Conservation (phyloP, 2,329 filamentous ascomycete genomes). For the Esteya vermicola region DNA sequence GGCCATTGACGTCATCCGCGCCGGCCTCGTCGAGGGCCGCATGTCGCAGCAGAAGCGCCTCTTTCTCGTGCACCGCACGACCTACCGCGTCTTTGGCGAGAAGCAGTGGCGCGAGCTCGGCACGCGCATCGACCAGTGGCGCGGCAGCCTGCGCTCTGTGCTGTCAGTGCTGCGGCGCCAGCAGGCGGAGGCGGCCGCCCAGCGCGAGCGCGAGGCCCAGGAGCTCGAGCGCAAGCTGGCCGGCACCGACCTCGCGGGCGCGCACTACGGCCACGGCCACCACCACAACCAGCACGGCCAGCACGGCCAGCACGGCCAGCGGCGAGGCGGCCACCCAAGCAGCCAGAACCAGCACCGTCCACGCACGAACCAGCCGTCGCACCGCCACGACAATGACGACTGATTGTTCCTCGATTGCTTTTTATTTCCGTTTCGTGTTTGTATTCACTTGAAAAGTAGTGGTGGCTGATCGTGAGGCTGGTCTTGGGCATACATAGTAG, state of each 20-base stretch:
- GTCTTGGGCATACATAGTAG: no score
- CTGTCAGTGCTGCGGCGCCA: slow-evolving; percentile 65
- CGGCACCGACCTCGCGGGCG: slow-evolving; percentile 14
- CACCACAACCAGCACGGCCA: not conserved
- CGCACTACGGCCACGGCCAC: not conserved
- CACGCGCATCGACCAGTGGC: slow-evolving; percentile 82
- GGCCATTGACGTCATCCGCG: slow-evolving; percentile 96
- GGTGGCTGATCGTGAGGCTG: no score
- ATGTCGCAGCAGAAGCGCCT: slow-evolving; percentile 84
- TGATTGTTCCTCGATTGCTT: not conserved
- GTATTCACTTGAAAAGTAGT: not conserved
- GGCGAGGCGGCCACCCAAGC: not conserved
- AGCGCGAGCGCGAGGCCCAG: slow-evolving; percentile 64
- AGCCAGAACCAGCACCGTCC: not conserved
- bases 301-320: not conserved
- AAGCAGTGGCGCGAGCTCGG: slow-evolving; percentile 97
- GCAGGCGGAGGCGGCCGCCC: slow-evolving; percentile 62
- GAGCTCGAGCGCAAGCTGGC: slow-evolving; percentile 50
- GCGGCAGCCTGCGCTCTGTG: slow-evolving; percentile 65
- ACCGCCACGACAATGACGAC: slow-evolving; percentile 2
- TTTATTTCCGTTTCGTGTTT: not conserved
- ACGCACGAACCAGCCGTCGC: not conserved
- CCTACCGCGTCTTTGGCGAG: slow-evolving; percentile 92
- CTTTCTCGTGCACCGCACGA: slow-evolving; percentile 91
- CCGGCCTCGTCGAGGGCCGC: slow-evolving; percentile 90